A percentile compares a stretch with the other conserved stretches of the same genome.
These are phyloP conservation scores for Mariannaea elegans DNA, from an alignment of 2,329 filamentous ascomycete genomes.

Conservation along the genomic window DNA sequence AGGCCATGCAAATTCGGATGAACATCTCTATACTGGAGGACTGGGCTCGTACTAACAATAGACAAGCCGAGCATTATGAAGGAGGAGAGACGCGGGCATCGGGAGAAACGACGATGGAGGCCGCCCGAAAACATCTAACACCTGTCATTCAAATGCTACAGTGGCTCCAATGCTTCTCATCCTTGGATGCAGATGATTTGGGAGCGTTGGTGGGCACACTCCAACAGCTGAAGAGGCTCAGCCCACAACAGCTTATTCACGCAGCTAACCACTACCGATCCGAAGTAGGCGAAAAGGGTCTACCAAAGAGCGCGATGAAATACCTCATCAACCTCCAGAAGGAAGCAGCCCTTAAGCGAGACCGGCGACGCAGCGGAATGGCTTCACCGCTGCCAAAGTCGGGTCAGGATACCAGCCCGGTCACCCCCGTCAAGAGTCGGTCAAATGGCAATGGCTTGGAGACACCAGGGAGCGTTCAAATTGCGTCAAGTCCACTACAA, in stretches of 20 bases:
- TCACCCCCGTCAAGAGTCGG: constrained; percentile 54
- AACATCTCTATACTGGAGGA: constrained; percentile 96
- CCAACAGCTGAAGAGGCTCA: constrained; percentile 86
- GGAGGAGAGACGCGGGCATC: constrained; percentile 86
- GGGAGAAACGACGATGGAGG: constrained; percentile 87
- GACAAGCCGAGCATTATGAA: constrained; percentile 94
- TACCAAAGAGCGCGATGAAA: constrained; percentile 88
- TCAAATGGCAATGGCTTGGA: constrained; percentile 55
- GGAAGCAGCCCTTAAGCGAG: constrained; percentile 70
- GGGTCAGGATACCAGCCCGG: constrained; percentile 50
- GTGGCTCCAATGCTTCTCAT: constrained; percentile 98
- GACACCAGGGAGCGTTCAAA: constrained; percentile 52
- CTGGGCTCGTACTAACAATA: constrained; percentile 93
- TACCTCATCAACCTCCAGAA: constrained; percentile 84
- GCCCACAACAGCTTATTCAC: constrained; percentile 88
- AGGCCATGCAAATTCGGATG: constrained; percentile 99
- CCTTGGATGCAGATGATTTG: constrained; percentile 82
- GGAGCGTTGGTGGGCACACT: constrained; percentile 89
- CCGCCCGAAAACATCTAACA: constrained; percentile 83
- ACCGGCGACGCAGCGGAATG: constrained; percentile 59
- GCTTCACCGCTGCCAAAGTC: constrained; percentile 51
- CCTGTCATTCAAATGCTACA: constrained; percentile 94
- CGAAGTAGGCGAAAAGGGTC: constrained; percentile 92
- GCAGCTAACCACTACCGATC: constrained; percentile 91
- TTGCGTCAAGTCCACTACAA: constrained; percentile 48